Base-by-base conservation (phyloP, 345 rosid genomes). In the Rhizophora mangle region DNA sequence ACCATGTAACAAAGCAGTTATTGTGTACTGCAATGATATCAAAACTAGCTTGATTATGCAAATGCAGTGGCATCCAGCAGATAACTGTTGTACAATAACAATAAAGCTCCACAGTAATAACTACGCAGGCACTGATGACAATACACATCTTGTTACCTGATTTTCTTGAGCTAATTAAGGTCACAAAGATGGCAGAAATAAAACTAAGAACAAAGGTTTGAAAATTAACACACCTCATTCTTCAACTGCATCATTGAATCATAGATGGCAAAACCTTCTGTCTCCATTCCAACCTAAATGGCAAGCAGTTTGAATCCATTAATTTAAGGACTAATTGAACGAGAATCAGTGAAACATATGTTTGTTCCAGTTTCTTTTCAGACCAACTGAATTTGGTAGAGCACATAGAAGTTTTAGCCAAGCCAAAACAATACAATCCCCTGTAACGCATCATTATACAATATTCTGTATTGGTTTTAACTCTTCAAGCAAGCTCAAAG, bases 211-310 rank as follows among this genome's bases (percentile, higher is more conserved):
- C 11, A 15, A 43, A 30, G 15, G 67, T 60, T 16, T 34, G 31
- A 39, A 47, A 56, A 20, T 29, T 51, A 67, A 59, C 43, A 68
- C 68, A 83, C 97, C 90, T 86, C 90, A 74, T 80, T 84, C 61
- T 88, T 74, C 46, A 88, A 55, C 30, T 86, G 90, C 97, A 89
- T 89, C 77, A 94, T 49, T 57, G 93, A 75, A 71, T 94, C 98
- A 79, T 91, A 88, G 60, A 94, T 89, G 2, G 96, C 97, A 82
- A 94, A 91, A 57, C 95, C 98, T 74, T 94, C 95, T 8, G 91
- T 71, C 84, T 94, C 97, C 89, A 85, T 80, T 8, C 89, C 97
- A 57, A 94, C 98, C 96, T 94, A 86, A 67, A 57, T 6, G 29
- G 20, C 47, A 27, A 70, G 52, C 18, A 59, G 37, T 5, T 10